Percentiles rank a stretch among this genome's conserved stretches.
Evolutionary conservation across 441 rosid species (phyloP).

Genomic region (Pelargonium cotyledonis): DNA sequence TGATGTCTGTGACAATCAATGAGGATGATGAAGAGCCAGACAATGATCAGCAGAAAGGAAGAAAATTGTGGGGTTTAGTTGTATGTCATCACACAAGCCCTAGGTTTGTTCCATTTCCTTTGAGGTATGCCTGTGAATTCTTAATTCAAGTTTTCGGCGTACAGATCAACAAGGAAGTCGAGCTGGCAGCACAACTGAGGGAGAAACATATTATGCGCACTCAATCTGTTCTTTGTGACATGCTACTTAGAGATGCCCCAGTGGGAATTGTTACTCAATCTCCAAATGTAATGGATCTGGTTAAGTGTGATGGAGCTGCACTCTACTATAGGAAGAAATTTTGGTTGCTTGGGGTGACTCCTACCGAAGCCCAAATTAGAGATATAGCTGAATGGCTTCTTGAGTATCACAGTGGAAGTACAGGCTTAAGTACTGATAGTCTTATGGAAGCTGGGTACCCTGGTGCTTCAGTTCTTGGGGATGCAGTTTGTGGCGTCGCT

Average conservation of each 20-base stretch:
- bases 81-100: conserved; percentile 83
- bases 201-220: conserved; percentile 68
- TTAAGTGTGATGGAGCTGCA: conserved; percentile 80
- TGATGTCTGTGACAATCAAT: conserved; percentile 70
- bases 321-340: conserved; percentile 49
- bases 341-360: conserved; percentile 71
- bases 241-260: conserved; percentile 77
- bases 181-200: conserved; percentile 47
- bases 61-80: conserved; percentile 74
- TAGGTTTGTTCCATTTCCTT: conserved; percentile 67
- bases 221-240: conserved; percentile 75
- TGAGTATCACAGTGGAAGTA: conserved; percentile 48
- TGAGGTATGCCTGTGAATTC: conserved; percentile 82
- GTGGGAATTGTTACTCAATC: conserved; percentile 63
- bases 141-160: conserved; percentile 67
- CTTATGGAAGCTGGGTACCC: conserved; percentile 81
- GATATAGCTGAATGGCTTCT: conserved; percentile 65
- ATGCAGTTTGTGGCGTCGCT: conserved; percentile 71
- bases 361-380: conserved; percentile 59
- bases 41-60: conserved; percentile 39
- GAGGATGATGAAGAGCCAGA: conserved; percentile 46
- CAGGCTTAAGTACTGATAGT: conserved; percentile 77
- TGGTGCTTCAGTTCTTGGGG: conserved; percentile 58
- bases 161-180: conserved; percentile 72
- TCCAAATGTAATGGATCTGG: conserved; percentile 80